Base-by-base conservation (phyloP, 306 rosid genomes). In the Gillenia trifoliata region DNA sequence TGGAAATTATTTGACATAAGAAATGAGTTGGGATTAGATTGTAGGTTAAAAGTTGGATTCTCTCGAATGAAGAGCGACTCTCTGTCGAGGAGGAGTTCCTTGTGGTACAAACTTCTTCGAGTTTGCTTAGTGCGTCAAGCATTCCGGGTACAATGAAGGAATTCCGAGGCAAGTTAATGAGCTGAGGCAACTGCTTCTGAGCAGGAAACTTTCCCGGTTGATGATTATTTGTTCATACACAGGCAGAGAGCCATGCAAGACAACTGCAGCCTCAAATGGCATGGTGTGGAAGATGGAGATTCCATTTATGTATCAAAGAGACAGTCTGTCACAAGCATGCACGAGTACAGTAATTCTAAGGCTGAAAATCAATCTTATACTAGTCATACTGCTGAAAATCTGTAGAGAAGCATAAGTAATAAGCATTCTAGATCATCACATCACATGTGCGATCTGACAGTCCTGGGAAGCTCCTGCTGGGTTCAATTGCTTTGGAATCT, bases 201-300 rank as follows among this genome's bases (percentile, higher is more conserved):
- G n/a, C n/a, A n/a, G n/a, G n/a, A n/a, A n/a, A n/a, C n/a, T n/a
- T n/a, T n/a, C n/a, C n/a, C n/a, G n/a, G n/a, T n/a, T n/a, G n/a
- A n/a, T n/a, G n/a, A n/a, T n/a, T n/a, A n/a, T n/a, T n/a, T n/a
- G n/a, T n/a, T n/a, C n/a, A n/a, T n/a, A n/a, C n/a, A n/a, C n/a
- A n/a, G 62, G 64, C 98, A 93, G 75, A 88, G 98, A 78, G 91
- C 89, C 76, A 93, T 91, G 98, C 86, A 85, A 22, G 90, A 88
- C 40, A 76, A 79, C 54, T 84, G 87, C 68, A 93, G 97, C 77
- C 91, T 91, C 40, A 68, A 84, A 52, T 89, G 97, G 96, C 96
- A 91, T 75, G 98, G 93, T 11, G 96, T 91, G 56, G 89, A 89
- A 82, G 84, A 85, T 78, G 98, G 98, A 10, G 97, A 91, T 73